These are phyloP conservation scores for Lindgomyces ingoldianus DNA, from an alignment of 495 filamentous ascomycete genomes.

Conservation along the genomic window DNA sequence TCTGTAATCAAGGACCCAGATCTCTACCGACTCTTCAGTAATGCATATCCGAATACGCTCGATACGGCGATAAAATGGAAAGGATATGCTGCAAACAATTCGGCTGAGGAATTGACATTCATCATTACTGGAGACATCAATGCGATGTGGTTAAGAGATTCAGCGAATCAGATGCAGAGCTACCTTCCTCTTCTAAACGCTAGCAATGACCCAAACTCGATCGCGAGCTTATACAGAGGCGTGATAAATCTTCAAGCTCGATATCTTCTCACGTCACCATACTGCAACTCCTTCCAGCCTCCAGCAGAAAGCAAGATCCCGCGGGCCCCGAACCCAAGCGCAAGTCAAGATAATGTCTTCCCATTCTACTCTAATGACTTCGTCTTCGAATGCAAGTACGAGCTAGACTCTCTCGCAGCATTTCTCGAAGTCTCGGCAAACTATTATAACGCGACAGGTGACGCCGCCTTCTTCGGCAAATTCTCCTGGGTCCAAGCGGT, in stretches of 20 bases:
- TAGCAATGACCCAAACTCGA: slow-evolving; percentile 50
- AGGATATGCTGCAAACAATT: slow-evolving; percentile 55
- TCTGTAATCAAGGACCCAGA: slow-evolving; percentile 62
- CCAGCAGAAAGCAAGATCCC: slow-evolving; percentile 56
- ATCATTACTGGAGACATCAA: slow-evolving; percentile 67
- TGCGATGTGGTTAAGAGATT: slow-evolving; percentile 72
- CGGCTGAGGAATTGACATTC: slow-evolving; percentile 63
- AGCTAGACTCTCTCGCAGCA: slow-evolving; percentile 67
- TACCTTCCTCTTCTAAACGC: slow-evolving; percentile 61
- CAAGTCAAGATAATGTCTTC: slow-evolving; percentile 49
- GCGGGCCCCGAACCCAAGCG: slow-evolving; percentile 53
- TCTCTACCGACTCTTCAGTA: slow-evolving; percentile 64
- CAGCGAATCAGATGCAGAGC: slow-evolving; percentile 65
- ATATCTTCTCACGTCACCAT: slow-evolving; percentile 60
- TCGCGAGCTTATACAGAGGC: slow-evolving; percentile 63
- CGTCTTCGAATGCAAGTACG: slow-evolving; percentile 69
- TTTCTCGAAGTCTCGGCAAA: slow-evolving; percentile 63
- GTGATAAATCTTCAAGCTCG: slow-evolving; percentile 67
- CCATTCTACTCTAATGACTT: slow-evolving; percentile 53
- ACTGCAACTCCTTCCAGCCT: slow-evolving; percentile 67
- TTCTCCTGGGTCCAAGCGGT: slow-evolving; percentile 63
- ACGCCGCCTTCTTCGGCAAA: slow-evolving; percentile 59
- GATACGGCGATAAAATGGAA: slow-evolving; percentile 69
- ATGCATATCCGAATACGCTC: slow-evolving; percentile 66
- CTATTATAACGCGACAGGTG: slow-evolving; percentile 58